These are phyloP conservation scores for Leishmania tropica DNA, from an alignment of 208 protist species.

Conservation along the genomic window DNA sequence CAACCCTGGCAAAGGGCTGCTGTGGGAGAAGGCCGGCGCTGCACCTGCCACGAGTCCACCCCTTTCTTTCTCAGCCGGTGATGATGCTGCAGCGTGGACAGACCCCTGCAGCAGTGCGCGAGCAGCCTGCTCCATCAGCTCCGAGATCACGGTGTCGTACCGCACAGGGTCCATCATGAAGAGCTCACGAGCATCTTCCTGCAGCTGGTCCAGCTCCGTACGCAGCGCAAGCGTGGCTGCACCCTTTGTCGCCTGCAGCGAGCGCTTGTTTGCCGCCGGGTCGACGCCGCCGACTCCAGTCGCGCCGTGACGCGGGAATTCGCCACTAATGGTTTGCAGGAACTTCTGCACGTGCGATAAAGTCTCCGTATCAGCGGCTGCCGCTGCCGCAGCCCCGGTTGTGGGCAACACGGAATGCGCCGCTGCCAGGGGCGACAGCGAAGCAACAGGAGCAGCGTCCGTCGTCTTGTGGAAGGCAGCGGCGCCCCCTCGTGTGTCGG, in stretches of 20 bases:
- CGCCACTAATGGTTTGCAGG: slow-evolving; percentile 18
- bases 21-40: not conserved
- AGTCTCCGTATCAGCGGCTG: slow-evolving; percentile 23
- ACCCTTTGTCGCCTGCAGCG: not conserved
- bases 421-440: not conserved
- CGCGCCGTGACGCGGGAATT: not conserved
- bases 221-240: slow-evolving; percentile 13
- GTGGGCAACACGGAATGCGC: slow-evolving; percentile 33
- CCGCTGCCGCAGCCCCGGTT: slow-evolving; percentile 26
- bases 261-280: not conserved
- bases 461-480: not conserved
- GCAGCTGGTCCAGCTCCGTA: slow-evolving; percentile 59
- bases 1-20: not conserved
- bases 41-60: not conserved
- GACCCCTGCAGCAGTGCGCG: slow-evolving; percentile 17
- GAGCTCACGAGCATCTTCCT: slow-evolving; percentile 71
- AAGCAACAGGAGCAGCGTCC: not conserved
- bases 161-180: slow-evolving; percentile 78
- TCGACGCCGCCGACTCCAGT: not conserved
- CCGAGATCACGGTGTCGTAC: slow-evolving; percentile 84
- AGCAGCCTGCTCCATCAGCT: slow-evolving; percentile 52
- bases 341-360: slow-evolving; percentile 34
- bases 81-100: not conserved
- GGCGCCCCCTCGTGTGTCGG: not conserved
- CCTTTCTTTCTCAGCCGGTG: not conserved